Evolutionary conservation across 345 rosid genomes (phyloP).

Genomic region (Eucalyptus cloeziana): DNA sequence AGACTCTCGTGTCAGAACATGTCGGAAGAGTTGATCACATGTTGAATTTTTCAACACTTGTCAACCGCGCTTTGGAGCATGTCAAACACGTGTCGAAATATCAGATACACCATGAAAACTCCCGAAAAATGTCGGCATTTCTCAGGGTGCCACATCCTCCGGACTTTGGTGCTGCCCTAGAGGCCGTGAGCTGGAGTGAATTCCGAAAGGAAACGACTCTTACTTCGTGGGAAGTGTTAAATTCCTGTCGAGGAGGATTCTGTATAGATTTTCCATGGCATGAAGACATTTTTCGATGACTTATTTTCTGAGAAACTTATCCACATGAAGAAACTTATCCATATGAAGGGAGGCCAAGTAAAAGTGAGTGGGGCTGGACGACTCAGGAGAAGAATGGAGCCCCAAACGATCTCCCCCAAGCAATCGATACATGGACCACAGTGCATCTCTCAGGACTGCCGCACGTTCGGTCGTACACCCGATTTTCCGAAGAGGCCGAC

Average conservation of each 20-base stretch:
- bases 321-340: not conserved
- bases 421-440: not conserved
- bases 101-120: rapidly evolving
- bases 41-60: too few species aligned
- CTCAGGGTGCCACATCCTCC: too few species aligned
- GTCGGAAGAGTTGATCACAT: rapidly evolving
- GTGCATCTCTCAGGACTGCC: not conserved
- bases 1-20: too few species aligned
- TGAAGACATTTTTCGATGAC: not conserved
- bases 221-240: not conserved
- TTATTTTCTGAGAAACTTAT: not conserved
- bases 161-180: too few species aligned
- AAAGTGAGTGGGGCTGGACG: not conserved
- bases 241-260: not conserved
- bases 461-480: not conserved
- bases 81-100: too few species aligned
- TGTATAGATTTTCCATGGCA: not conserved
- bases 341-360: not conserved
- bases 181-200: too few species aligned
- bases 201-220: not conserved
- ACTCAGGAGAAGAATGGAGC: not conserved
- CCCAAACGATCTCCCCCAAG: not conserved
- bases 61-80: rapidly evolving
- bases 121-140: too few species aligned
- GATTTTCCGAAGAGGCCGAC: not conserved